Conservation (phyloP, 2,329 filamentous ascomycete species). For the Byssochlamys sp. region DNA sequence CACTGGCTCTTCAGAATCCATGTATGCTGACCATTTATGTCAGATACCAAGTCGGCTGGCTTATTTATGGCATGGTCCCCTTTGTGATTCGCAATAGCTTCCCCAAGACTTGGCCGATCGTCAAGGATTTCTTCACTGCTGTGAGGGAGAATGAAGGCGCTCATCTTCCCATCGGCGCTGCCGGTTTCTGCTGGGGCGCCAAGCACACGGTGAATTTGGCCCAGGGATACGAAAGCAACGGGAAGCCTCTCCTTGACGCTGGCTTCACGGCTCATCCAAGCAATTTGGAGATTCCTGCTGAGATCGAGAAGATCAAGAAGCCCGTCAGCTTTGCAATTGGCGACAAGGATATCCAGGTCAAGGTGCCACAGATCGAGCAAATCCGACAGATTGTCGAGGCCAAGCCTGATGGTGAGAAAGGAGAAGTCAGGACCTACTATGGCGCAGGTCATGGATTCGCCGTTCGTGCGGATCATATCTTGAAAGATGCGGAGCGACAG, state of each 20-base stretch:
- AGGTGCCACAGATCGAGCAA: conserved; percentile 10
- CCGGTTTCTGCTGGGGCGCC: conserved; percentile 58
- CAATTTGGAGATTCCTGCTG: conserved; percentile 38
- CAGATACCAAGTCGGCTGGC: conserved; percentile 10
- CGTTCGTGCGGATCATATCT: conserved; percentile 15
- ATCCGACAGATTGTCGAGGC: conserved; percentile 14
- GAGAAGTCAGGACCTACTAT: conserved; percentile 17
- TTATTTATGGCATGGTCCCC: conserved; percentile 8
- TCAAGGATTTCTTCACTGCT: conserved; percentile 29
- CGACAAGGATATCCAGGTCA: conserved; percentile 12
- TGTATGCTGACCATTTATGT: conserved; percentile 1
- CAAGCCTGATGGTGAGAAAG: conserved; percentile 10
- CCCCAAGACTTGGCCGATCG: conserved; percentile 21
- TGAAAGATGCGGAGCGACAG: conserved; percentile 14
- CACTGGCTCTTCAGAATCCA: not conserved
- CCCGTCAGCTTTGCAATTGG: conserved; percentile 17
- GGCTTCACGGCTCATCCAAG: conserved; percentile 48
- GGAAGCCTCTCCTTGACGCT: conserved; percentile 38
- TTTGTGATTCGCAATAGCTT: conserved; percentile 18
- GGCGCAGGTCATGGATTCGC: conserved; percentile 20
- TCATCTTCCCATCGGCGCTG: conserved; percentile 40
- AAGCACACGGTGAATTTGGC: conserved; percentile 45
- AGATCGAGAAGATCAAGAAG: conserved; percentile 28
- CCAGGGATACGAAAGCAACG: conserved; percentile 22
- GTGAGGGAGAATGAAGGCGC: conserved; percentile 24